Conservation (phyloP, 257 asterid genomes). For the Lantana camara region DNA sequence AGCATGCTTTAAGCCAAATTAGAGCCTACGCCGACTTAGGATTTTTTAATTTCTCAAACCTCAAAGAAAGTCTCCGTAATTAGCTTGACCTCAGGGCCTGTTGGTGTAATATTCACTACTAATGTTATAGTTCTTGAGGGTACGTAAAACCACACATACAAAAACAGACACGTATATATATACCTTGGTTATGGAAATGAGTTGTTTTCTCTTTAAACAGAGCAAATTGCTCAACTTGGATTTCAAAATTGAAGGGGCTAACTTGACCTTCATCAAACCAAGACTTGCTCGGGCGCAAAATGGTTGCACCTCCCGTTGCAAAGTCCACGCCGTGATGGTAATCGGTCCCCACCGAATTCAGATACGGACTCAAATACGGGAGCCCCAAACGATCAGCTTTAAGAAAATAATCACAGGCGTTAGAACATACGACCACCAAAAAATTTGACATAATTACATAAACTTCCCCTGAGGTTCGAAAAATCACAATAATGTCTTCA, state of each 20-base stretch:
- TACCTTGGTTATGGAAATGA: constrained; percentile 29
- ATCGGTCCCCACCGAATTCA: constrained; percentile 60
- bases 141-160: no score
- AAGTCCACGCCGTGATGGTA: constrained; percentile 70
- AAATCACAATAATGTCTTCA: background rate
- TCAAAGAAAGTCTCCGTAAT: no score
- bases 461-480: background rate
- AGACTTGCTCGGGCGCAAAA: constrained; percentile 42
- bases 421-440: no score
- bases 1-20: no score
- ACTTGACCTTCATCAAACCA: constrained; percentile 52
- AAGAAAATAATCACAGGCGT: background rate
- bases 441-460: no score
- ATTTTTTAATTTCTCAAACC: no score
- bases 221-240: constrained; percentile 64
- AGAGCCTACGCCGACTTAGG: no score
- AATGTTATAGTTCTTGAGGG: no score
- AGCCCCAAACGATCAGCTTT: constrained; percentile 59
- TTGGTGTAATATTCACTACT: no score
- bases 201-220: constrained; percentile 54
- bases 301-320: constrained; percentile 82
- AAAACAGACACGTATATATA: no score
- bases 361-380: constrained; percentile 63
- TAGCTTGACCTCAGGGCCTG: no score
- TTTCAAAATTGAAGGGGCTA: constrained; percentile 65